A percentile compares a stretch with the other conserved stretches of the same genome.
phyloP scores from a whole-genome alignment of 2,329 filamentous ascomycete species.

The Fusarium sp. region DNA sequence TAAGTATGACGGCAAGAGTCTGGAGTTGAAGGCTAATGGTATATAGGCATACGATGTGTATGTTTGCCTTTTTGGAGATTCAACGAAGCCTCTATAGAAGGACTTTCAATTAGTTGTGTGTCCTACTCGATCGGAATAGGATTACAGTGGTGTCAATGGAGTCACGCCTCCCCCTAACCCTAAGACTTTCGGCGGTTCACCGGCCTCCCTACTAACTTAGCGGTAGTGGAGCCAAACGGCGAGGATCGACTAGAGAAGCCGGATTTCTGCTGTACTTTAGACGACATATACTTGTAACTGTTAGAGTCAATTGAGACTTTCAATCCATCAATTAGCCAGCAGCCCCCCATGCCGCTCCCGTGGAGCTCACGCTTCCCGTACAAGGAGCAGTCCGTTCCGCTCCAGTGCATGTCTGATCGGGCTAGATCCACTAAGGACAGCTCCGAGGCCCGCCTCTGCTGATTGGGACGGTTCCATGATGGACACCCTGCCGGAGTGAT shows the following conservation, averaged over 20 bases:
- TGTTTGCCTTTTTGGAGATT: not conserved
- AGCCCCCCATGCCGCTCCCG: not conserved
- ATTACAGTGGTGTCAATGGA: too few relatives aligned
- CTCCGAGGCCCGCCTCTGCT: not conserved
- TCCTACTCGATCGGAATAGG: too few relatives aligned
- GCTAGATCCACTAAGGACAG: not conserved
- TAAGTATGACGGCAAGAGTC: fast-evolving
- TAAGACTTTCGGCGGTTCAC: too few relatives aligned
- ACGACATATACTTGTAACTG: fast-evolving
- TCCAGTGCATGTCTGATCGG: not conserved
- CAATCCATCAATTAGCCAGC: fast-evolving
- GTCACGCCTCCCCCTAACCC: too few relatives aligned
- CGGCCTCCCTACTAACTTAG: too few relatives aligned
- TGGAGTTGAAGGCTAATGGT: not conserved
- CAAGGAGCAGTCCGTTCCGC: not conserved
- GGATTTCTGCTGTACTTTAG: not conserved
- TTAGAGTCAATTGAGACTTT: fast-evolving
- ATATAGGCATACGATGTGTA: not conserved
- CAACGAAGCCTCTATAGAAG: not conserved
- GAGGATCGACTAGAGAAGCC: not conserved
- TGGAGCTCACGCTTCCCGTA: too few relatives aligned
- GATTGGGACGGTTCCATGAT: not conserved
- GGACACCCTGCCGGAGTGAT: fast-evolving
- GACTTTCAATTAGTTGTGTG: too few relatives aligned
- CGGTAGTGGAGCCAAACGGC: too few relatives aligned